Evolutionary conservation across 208 protist species (phyloP).

Genomic region (Naegleria gruberi): DNA sequence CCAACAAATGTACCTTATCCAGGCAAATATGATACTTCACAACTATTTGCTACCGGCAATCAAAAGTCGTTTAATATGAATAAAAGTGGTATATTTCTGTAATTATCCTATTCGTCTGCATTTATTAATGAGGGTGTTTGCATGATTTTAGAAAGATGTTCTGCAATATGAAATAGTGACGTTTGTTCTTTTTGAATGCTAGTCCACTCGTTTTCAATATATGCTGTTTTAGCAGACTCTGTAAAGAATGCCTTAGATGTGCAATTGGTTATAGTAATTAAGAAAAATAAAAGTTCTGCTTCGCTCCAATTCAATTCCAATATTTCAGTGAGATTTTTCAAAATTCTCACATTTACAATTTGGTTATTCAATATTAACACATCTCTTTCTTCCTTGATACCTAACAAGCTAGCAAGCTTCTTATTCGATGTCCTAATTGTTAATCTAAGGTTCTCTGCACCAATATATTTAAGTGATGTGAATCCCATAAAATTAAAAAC

Average conservation of each 20-base stretch:
- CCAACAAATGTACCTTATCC: background rate
- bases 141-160: background rate
- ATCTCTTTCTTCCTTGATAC: background rate
- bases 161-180: background rate
- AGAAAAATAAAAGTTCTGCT: background rate
- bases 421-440: background rate
- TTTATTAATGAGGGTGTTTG: background rate
- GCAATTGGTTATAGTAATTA: background rate
- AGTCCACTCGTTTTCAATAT: background rate
- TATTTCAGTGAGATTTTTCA: background rate
- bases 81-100: background rate
- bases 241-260: background rate
- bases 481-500: background rate
- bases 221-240: background rate
- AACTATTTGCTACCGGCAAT: background rate
- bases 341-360: background rate
- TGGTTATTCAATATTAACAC: background rate
- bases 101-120: background rate
- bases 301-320: background rate
- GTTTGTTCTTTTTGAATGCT: background rate
- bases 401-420: background rate
- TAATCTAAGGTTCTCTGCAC: background rate
- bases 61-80: background rate
- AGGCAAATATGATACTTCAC: background rate
- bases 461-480: background rate